Base-by-base conservation (phyloP, 108 stramenopile species). In the Cyclostephanos invisitatus region DNA sequence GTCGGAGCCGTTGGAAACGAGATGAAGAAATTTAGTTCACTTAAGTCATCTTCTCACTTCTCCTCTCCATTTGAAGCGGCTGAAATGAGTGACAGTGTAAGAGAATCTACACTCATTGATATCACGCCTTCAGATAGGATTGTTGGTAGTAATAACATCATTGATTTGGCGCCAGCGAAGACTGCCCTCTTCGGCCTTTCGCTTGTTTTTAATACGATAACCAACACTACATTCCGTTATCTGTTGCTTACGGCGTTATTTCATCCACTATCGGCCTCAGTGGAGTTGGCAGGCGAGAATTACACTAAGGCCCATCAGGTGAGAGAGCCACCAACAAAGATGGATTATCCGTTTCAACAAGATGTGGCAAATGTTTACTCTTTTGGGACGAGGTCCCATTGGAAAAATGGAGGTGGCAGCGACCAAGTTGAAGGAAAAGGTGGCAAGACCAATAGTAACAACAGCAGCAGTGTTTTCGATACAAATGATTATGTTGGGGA, bases 171-270 rank as follows among this genome's bases (percentile, higher is more conserved):
- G 18, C 91, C 91, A 7, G 89, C 90, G 25, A 91, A 91, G 73
- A 85, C 94, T 3, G 94, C 94, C n/a, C 66, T 95, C 0, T 89
- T 91, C 75, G 84, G 80, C 22, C 59, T 90, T 21, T 74, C 86
- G 10, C 82, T 89, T 40, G 85, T 87, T 38, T 92, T 95, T 70
- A 84, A 85, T 17, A 83, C 86, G 18, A 54, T 95, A 15, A 81
- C 88, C 35, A 90, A 95, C 65, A 66, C 66, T 12, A 85, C 88
- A 6, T 66, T 95, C 4, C 68, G 88, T 25, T 75, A 83, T 36
- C 67, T 95, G 7, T 71, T 95, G 18, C 77, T 89, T 28, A 84
- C 86, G 12, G 88, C 90, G 38, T 67, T 95, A n/a, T 77, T 95
- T 29, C 91, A 95, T 81, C 91, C 91, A 22, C 48, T 90, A 21